Conservation (phyloP, 176 grass and related monocot genomes). For the Avena sativa region DNA sequence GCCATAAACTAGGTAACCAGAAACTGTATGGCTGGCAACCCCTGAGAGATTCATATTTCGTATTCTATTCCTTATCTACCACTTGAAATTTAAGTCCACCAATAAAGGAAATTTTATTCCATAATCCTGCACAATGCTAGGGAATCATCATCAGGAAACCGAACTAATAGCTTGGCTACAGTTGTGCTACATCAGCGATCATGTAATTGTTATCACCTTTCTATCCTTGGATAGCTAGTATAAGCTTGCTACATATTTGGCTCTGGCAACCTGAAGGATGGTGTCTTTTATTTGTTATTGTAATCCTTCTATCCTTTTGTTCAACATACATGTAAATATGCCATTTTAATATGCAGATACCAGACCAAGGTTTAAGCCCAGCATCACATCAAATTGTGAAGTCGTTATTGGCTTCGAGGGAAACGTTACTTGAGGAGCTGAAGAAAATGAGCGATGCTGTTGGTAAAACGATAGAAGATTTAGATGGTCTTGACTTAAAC, state of each 20-base stretch:
- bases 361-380: conserved; percentile 70
- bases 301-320: conserved; percentile 23
- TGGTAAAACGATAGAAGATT: conserved; percentile 79
- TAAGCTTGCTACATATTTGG: conserved; percentile 16
- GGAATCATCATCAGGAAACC: not conserved
- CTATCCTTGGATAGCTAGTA: not conserved
- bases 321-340: conserved; percentile 23
- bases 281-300: not conserved
- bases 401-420: conserved; percentile 77
- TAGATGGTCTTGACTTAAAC: conserved; percentile 63
- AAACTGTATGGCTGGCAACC: conserved; percentile 5
- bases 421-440: conserved; percentile 81
- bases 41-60: not conserved
- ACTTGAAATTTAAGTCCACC: conserved; percentile 9
- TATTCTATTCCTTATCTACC: conserved; percentile 14
- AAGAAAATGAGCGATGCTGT: conserved; percentile 75
- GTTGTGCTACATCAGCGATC: conserved; percentile 1
- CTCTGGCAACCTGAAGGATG: conserved; percentile 2
- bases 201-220: conserved; percentile 15
- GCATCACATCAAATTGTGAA: conserved; percentile 76
- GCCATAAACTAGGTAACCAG: conserved; percentile 22
- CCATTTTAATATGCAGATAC: conserved; percentile 61
- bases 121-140: conserved; percentile 6
- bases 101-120: not conserved
- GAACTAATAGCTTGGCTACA: conserved; percentile 1